Conservation (phyloP, 2,329 filamentous ascomycete genomes). For the Talaromyces sp. region DNA sequence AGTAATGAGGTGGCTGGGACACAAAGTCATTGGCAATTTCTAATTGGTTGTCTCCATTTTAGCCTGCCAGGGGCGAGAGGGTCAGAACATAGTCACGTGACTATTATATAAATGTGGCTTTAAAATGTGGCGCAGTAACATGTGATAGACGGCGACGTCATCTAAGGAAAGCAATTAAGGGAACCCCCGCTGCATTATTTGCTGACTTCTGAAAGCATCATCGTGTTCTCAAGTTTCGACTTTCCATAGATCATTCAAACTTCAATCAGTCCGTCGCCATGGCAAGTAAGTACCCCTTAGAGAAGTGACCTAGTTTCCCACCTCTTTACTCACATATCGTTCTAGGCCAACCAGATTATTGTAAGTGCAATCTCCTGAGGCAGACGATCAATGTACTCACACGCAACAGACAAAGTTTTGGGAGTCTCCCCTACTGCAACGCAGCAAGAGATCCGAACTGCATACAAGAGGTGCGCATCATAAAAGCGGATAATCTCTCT, state of each 20-base stretch:
- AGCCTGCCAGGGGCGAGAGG: constrained; percentile 7
- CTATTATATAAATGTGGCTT: not conserved
- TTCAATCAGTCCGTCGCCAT: not conserved
- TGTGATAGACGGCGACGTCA: constrained; percentile 16
- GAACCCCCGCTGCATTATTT: not conserved
- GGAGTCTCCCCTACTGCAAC: constrained; percentile 71
- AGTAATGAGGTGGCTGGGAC: constrained; percentile 10
- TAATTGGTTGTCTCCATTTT: not conserved
- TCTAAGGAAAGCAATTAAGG: not conserved
- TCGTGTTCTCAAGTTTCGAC: not conserved
- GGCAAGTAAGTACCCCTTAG: constrained; percentile 9
- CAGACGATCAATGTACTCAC: constrained; percentile 4
- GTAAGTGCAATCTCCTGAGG: constrained; percentile 28
- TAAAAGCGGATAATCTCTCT: not conserved
- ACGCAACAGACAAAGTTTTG: constrained; percentile 64
- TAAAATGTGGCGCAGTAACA: constrained; percentile 13
- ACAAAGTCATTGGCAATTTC: not conserved
- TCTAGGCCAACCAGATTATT: constrained; percentile 38
- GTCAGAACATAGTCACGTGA: constrained; percentile 12
- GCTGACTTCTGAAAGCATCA: no score
- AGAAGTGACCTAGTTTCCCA: not conserved
- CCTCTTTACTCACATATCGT: not conserved
- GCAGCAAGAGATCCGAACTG: constrained; percentile 81
- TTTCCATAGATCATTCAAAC: not conserved
- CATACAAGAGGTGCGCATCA: constrained; percentile 75